Conservation (phyloP, 163 green algal species). For the Prototheca wickerhamii region DNA sequence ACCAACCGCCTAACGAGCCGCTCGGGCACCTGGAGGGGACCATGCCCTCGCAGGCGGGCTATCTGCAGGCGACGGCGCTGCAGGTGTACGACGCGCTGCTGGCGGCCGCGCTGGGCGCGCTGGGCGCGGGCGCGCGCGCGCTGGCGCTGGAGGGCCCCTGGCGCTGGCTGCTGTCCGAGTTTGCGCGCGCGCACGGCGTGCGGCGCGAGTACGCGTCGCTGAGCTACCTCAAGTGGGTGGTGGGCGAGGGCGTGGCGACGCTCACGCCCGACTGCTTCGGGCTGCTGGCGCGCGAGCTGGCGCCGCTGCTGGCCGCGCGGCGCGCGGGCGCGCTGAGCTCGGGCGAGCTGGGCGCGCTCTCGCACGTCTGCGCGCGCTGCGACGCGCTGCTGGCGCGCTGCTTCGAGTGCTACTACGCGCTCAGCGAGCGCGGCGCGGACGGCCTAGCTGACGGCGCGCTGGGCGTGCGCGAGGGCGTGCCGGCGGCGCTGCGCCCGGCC, state of each 20-base stretch:
- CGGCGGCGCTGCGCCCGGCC: constrained; percentile 41
- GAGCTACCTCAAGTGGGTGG: constrained; percentile 50
- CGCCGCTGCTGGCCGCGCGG: constrained; percentile 45
- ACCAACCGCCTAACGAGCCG: background rate
- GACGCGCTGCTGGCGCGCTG: constrained; percentile 41
- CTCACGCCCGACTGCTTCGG: constrained; percentile 53
- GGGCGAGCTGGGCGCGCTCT: constrained; percentile 46
- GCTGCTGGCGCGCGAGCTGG: constrained; percentile 41
- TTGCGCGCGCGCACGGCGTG: constrained; percentile 53
- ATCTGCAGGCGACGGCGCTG: constrained; percentile 14
- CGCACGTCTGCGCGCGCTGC: constrained; percentile 28
- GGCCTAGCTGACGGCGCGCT: constrained; percentile 33
- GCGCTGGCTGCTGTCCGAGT: constrained; percentile 59
- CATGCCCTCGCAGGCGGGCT: background rate
- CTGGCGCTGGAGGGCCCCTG: constrained; percentile 51
- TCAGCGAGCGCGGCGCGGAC: constrained; percentile 22
- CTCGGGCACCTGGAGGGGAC: background rate
- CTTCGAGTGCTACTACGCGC: constrained; percentile 64
- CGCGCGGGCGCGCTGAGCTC: constrained; percentile 36
- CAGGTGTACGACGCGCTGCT: constrained; percentile 62
- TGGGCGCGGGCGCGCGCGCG: constrained; percentile 32
- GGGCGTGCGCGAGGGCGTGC: constrained; percentile 26
- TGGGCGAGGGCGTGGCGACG: constrained; percentile 40
- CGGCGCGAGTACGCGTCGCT: constrained; percentile 48
- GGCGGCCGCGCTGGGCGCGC: constrained; percentile 40